A percentile compares a stretch with the other conserved stretches of the same genome.
phyloP scores from a whole-genome alignment of 306 rosid species.

The Glycine latifolia region DNA sequence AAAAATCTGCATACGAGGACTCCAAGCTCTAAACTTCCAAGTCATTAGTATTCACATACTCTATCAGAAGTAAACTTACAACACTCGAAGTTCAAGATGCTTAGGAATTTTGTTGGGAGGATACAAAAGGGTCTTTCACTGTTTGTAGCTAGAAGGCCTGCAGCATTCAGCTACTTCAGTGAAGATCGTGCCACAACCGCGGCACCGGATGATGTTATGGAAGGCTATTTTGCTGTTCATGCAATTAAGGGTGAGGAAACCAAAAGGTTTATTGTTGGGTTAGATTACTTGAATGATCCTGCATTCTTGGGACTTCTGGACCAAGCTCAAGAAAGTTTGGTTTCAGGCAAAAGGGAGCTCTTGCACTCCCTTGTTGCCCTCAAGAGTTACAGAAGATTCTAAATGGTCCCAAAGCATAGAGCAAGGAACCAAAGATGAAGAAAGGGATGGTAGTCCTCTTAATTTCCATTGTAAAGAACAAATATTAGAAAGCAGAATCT shows the following conservation, averaged over 20 bases:
- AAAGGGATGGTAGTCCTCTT: too few relatives aligned
- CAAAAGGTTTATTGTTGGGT: constrained; percentile 57
- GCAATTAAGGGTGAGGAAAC: constrained; percentile 59
- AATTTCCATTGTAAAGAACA: not conserved
- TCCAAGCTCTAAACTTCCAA: not conserved
- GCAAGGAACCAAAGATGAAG: not conserved
- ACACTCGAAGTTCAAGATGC: constrained; percentile 24
- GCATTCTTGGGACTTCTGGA: constrained; percentile 61
- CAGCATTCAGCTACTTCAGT: constrained; percentile 13
- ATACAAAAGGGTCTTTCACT: constrained; percentile 55
- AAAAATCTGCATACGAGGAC: not conserved
- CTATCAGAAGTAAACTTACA: not conserved
- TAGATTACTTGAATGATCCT: constrained; percentile 61
- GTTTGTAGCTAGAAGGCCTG: constrained; percentile 41
- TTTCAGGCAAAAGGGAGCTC: constrained; percentile 65
- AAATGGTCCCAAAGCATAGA: constrained; percentile 42
- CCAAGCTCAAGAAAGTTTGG: constrained; percentile 54
- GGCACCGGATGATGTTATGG: not conserved
- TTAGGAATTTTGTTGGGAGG: constrained; percentile 46
- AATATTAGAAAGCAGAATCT: too few relatives aligned
- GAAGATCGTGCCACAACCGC: constrained; percentile 27
- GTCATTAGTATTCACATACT: not conserved
- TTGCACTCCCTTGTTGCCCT: constrained; percentile 65
- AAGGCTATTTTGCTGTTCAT: constrained; percentile 53
- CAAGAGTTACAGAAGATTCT: constrained; percentile 65